Conservation (phyloP, 202 grass and related monocot species). For the Zizania palustris region DNA sequence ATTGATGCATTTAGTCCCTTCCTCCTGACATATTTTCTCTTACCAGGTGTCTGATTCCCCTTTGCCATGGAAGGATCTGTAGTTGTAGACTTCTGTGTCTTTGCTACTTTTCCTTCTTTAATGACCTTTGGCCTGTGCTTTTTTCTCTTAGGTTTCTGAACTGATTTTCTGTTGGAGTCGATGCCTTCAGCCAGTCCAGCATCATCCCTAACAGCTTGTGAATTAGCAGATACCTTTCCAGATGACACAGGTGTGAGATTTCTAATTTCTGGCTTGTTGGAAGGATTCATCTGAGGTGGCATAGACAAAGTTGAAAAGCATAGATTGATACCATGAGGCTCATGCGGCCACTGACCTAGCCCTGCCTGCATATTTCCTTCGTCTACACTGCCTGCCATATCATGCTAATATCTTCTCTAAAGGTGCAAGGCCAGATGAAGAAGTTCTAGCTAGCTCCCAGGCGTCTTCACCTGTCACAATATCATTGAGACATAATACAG, state of each 20-base stretch:
- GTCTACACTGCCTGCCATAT: background rate
- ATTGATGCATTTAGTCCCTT: conserved; percentile 27
- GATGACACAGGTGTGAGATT: conserved; percentile 12
- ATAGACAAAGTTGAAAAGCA: conserved; percentile 36
- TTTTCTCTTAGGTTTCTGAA: conserved; percentile 58
- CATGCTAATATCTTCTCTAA: background rate
- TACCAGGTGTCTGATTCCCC: conserved; percentile 50
- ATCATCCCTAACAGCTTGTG: conserved; percentile 19
- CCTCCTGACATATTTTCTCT: conserved; percentile 67
- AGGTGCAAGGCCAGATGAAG: conserved; percentile 5
- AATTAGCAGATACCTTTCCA: conserved; percentile 31
- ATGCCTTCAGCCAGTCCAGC: conserved; percentile 40
- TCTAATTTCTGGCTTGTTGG: conserved; percentile 8
- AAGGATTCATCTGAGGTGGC: conserved; percentile 30
- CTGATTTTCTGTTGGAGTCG: conserved; percentile 70
- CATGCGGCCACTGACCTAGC: conserved; percentile 11
- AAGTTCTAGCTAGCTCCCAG: conserved; percentile 16
- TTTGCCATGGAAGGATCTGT: conserved; percentile 48
- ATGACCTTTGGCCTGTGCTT: conserved; percentile 83
- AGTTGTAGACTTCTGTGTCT: conserved; percentile 48
- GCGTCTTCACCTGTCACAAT: conserved; percentile 28
- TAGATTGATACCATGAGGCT: conserved; percentile 35
- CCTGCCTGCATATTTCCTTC: conserved; percentile 39
- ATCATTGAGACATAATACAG: conserved; percentile 22
- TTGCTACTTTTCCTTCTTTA: conserved; percentile 46